Conservation (phyloP, 352 stramenopile genomes). For the Globisporangium camurandrum region DNA sequence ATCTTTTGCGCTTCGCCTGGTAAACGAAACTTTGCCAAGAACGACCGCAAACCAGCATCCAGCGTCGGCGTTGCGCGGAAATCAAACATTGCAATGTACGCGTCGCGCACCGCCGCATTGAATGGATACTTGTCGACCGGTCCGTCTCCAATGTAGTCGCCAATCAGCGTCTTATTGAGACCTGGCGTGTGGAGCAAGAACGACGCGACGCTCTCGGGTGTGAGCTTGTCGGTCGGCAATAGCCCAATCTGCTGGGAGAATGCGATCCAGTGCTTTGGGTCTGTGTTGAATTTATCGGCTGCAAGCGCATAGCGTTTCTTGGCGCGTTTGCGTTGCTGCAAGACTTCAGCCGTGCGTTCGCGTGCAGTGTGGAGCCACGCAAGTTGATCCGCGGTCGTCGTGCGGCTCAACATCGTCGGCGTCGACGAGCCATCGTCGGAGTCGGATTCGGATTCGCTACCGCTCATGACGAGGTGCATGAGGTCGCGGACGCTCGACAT, state of each 20-base stretch:
- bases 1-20: constrained; percentile 98
- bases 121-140: constrained; percentile 95
- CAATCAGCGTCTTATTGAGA: constrained; percentile 91
- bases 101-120: constrained; percentile 79
- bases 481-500: constrained; percentile 77
- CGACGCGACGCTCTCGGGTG: constrained; percentile 82
- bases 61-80: constrained; percentile 86
- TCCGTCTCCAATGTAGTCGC: constrained; percentile 95
- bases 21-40: constrained; percentile 93
- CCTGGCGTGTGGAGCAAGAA: constrained; percentile 93
- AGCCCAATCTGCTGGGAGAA: constrained; percentile 85
- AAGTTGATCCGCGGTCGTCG: constrained; percentile 31
- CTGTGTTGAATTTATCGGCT: constrained; percentile 93
- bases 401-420: constrained; percentile 11
- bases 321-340: constrained; percentile 88
- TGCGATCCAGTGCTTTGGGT: constrained; percentile 89
- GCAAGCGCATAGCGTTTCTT: constrained; percentile 88
- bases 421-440: constrained; percentile 32
- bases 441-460: constrained; percentile 69
- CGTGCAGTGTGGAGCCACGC: constrained; percentile 79
- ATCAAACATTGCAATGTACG: constrained; percentile 91
- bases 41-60: constrained; percentile 89
- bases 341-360: constrained; percentile 78
- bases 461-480: constrained; percentile 79
- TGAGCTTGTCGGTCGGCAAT: constrained; percentile 72